Base-by-base conservation (phyloP, 2,329 filamentous ascomycete genomes). In the Fusarium sp. region DNA sequence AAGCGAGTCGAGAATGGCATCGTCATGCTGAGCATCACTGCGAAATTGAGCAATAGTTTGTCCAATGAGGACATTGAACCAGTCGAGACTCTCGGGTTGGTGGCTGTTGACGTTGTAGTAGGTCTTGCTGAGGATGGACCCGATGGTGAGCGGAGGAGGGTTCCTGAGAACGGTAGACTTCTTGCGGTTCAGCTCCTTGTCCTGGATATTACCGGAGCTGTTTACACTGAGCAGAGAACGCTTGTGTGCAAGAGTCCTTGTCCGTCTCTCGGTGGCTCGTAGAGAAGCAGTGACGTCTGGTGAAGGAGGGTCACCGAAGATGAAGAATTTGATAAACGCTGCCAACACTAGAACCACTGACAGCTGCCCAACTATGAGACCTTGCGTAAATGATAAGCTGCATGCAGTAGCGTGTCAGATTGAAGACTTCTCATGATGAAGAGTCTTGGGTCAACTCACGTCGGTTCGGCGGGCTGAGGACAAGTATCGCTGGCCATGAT, bases 321-420 rank as follows among this genome's bases (percentile, higher is more conserved):
- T 98, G 84, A 99, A 99, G 85, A 97, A 99, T 75, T 97, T 97
- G 77, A 99, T 98, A 78, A 99, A 98, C 67, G 90, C 92, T 64
- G 93, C 93, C 60, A 99, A 87, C 35, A 99, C 83, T 21, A 98
- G 80, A 13, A 97, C 91, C 41, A 99, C 91, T 2, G 93, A 96
- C 47, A 99, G 83, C 76, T 99, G 95, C 45, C 95, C 95, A 29
- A 98, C 83, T 44, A 99, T 87, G 68, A 99, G 89, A 25, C 95
- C 95, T 74, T 97, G 92, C 0, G 92, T 96, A 76, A 98, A 98
- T 32, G 92, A 95, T 67, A 95, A 82, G 36, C 92, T 94, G 27
- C 23, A 21, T 9, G 14, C 2, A 29, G 27, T 29, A 8, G 3
- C 11, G 13, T 29, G 48, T 67, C 38, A 66, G 52, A 25, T n/a